phyloP scores from a whole-genome alignment of 1,139 yeast genomes.

The Yamadazyma dushanensis region DNA sequence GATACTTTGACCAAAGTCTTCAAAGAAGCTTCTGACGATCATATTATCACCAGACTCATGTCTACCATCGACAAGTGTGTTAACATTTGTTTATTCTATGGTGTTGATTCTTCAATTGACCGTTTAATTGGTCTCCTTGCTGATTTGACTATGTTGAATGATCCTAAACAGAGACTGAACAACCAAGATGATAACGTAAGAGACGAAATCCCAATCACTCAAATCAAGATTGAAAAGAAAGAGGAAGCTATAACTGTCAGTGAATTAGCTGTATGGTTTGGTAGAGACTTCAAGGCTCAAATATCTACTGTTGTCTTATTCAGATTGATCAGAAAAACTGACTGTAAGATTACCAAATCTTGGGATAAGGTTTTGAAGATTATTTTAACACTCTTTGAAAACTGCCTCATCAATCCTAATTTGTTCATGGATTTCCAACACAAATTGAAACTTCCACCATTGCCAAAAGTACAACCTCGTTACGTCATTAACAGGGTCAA shows the following conservation, averaged over 20 bases:
- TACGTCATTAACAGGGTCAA: constrained; percentile 62
- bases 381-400: constrained; percentile 66
- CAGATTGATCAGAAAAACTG: constrained; percentile 65
- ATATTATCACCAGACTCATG: constrained; percentile 81
- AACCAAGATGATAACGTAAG: constrained; percentile 32
- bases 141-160: constrained; percentile 57
- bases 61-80: constrained; percentile 86
- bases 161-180: constrained; percentile 17
- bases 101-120: constrained; percentile 59
- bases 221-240: constrained; percentile 48
- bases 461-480: constrained; percentile 67
- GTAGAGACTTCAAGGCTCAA: constrained; percentile 90
- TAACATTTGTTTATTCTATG: constrained; percentile 67
- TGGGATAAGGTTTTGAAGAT: constrained; percentile 67
- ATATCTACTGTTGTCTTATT: constrained; percentile 83
- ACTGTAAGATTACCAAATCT: constrained; percentile 45
- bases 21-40: constrained; percentile 87
- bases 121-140: constrained; percentile 63
- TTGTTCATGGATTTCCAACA: constrained; percentile 65
- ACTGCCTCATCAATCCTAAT: constrained; percentile 70
- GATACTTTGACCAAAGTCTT: constrained; percentile 75
- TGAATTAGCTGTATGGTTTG: constrained; percentile 79
- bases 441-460: constrained; percentile 46
- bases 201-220: constrained; percentile 51
- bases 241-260: constrained; percentile 70